Conservation (phyloP, 2,329 filamentous ascomycete genomes). For the Xylaria sp. region DNA sequence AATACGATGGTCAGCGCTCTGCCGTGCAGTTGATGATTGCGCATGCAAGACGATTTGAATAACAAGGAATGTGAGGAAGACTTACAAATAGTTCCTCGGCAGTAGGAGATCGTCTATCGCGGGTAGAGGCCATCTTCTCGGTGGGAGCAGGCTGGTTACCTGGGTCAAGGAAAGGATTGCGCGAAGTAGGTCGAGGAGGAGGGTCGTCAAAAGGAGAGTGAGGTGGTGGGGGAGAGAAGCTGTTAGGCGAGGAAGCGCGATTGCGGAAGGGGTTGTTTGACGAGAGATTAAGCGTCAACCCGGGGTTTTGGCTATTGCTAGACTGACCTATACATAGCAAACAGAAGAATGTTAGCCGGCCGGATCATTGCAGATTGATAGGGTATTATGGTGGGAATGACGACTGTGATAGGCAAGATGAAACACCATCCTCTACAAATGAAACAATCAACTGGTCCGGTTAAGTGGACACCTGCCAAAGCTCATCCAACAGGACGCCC, state of each 20-base stretch:
- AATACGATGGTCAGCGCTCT: slow-evolving; percentile 37
- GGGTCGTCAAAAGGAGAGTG: slow-evolving; percentile 64
- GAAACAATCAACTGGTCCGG: slow-evolving; percentile 46
- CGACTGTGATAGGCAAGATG: slow-evolving; percentile 47
- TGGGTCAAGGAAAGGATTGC: slow-evolving; percentile 75
- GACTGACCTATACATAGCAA: slow-evolving; percentile 41
- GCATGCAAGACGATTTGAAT: neutral
- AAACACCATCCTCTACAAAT: slow-evolving; percentile 51
- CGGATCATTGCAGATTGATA: slow-evolving; percentile 40
- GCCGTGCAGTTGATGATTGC: neutral
- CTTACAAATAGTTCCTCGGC: slow-evolving; percentile 79
- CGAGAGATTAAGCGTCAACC: slow-evolving; percentile 68
- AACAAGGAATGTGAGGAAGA: slow-evolving; percentile 35
- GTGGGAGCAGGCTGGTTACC: slow-evolving; percentile 34
- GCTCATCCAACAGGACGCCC: slow-evolving; percentile 6
- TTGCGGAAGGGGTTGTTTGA: slow-evolving; percentile 85
- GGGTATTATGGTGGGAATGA: slow-evolving; percentile 39
- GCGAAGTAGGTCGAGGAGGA: slow-evolving; percentile 64
- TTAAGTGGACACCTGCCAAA: slow-evolving; percentile 41
- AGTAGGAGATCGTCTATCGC: slow-evolving; percentile 53
- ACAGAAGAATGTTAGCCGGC: slow-evolving; percentile 34
- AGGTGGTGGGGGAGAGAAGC: slow-evolving; percentile 44
- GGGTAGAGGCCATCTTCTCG: slow-evolving; percentile 54
- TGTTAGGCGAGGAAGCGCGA: slow-evolving; percentile 63
- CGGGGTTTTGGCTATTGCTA: slow-evolving; percentile 49